Evolutionary conservation across 108 stramenopile species (phyloP).

Genomic region (Asterionellopsis glacialis): DNA sequence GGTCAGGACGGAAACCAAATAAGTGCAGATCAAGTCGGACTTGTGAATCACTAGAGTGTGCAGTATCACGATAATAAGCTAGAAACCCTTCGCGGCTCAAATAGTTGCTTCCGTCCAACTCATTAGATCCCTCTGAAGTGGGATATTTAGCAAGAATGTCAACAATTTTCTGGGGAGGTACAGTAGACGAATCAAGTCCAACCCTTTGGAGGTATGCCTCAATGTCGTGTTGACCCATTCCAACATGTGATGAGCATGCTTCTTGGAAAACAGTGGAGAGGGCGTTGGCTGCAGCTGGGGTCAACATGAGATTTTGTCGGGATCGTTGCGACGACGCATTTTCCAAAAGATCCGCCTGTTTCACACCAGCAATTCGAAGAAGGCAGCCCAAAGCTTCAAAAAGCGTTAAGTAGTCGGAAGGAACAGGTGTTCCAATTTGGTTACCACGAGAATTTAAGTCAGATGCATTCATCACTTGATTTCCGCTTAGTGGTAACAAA

Average conservation of each 20-base stretch:
- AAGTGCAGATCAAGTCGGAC: slow-evolving; percentile 61
- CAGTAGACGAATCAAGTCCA: slow-evolving; percentile 43
- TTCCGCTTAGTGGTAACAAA: slow-evolving; percentile 22
- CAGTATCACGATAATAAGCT: slow-evolving; percentile 76
- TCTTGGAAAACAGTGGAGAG: slow-evolving; percentile 63
- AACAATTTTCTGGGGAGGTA: slow-evolving; percentile 67
- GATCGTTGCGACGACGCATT: slow-evolving; percentile 49
- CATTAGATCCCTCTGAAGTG: slow-evolving; percentile 20
- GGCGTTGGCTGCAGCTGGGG: slow-evolving; percentile 37
- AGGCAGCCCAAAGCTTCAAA: slow-evolving; percentile 72
- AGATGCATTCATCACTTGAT: slow-evolving; percentile 38
- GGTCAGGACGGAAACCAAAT: slow-evolving; percentile 82
- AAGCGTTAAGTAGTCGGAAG: slow-evolving; percentile 29
- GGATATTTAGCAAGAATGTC: slow-evolving; percentile 74
- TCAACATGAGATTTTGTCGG: slow-evolving; percentile 37
- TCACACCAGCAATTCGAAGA: slow-evolving; percentile 38
- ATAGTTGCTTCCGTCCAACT: slow-evolving; percentile 10
- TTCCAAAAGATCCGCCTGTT: slow-evolving; percentile 53
- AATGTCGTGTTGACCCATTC: slow-evolving; percentile 67
- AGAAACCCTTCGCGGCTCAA: slow-evolving; percentile 85
- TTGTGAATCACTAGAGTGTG: slow-evolving; percentile 51
- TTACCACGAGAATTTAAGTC: slow-evolving; percentile 44
- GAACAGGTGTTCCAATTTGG: slow-evolving; percentile 17
- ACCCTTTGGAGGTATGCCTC: slow-evolving; percentile 67
- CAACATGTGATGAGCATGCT: slow-evolving; percentile 41